These are phyloP conservation scores for Arthrobotrys megalospora DNA, from an alignment of 2,329 filamentous ascomycete genomes.

Conservation along the genomic window DNA sequence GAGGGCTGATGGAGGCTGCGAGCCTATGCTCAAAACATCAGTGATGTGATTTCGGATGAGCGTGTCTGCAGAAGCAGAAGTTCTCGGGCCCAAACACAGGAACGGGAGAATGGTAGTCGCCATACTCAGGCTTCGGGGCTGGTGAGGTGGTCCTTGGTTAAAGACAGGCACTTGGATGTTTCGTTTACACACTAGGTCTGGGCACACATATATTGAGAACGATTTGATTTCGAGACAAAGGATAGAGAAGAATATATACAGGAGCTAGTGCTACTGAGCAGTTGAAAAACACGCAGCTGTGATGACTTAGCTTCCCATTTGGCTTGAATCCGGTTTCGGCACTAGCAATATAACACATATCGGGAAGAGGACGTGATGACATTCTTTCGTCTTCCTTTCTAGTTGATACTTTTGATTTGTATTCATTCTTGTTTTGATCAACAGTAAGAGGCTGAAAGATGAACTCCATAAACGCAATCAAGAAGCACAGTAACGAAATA, in stretches of 20 bases:
- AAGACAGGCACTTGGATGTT: no score
- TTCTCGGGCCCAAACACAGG: constrained; percentile 22
- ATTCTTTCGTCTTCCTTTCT: neutral
- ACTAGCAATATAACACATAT: no score
- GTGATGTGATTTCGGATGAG: constrained; percentile 16
- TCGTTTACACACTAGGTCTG: no score
- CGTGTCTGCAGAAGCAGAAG: constrained; percentile 9
- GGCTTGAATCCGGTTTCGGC: no score
- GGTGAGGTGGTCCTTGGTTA: no score
- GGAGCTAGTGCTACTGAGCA: no score
- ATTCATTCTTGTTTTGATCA: neutral
- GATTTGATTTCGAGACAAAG: no score
- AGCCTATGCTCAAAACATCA: constrained; percentile 29
- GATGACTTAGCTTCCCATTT: no score
- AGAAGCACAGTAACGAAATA: neutral
- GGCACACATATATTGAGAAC: no score
- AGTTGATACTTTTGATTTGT: neutral
- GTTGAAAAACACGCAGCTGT: no score
- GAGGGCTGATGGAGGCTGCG: constrained; percentile 2
- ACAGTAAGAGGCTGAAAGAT: neutral
- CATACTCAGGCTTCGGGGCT: neutral
- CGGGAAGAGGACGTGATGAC: neutral
- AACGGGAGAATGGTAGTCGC: constrained; percentile 13
- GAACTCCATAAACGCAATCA: constrained; percentile 2
- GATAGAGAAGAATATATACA: no score